Conservation (phyloP, 495 filamentous ascomycete genomes). For the Acidiella bohemica region DNA sequence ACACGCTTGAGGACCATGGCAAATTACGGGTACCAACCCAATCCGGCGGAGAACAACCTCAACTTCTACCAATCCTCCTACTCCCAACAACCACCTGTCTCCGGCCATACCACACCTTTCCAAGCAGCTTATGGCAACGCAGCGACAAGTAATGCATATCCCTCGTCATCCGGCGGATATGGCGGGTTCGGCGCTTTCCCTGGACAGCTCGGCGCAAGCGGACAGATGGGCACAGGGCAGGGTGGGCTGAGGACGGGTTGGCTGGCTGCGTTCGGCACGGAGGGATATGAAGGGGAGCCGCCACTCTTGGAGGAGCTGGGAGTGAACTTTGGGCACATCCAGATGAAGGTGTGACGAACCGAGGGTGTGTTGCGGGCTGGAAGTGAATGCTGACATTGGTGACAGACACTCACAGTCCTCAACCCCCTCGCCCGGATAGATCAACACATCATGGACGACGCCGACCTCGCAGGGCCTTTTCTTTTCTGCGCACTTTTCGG, state of each 20-base stretch:
- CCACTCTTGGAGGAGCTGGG: slow-evolving; percentile 46
- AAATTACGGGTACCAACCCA: slow-evolving; percentile 20
- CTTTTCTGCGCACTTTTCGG: slow-evolving; percentile 94
- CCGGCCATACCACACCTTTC: slow-evolving; percentile 70
- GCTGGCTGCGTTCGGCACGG: slow-evolving; percentile 91
- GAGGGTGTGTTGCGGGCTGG: not conserved
- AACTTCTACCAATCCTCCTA: slow-evolving; percentile 89
- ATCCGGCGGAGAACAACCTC: slow-evolving; percentile 38
- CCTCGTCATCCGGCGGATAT: slow-evolving; percentile 32
- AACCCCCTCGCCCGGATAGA: slow-evolving; percentile 87
- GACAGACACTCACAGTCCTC: slow-evolving; percentile 81
- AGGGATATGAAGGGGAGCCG: slow-evolving; percentile 90
- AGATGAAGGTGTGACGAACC: slow-evolving; percentile 56
- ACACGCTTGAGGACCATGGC: slow-evolving; percentile 14
- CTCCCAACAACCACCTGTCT: slow-evolving; percentile 51
- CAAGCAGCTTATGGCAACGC: slow-evolving; percentile 62
- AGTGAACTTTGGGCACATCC: slow-evolving; percentile 86
- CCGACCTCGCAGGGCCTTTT: slow-evolving; percentile 86
- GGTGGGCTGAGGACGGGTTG: slow-evolving; percentile 83
- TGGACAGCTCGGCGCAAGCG: slow-evolving; percentile 44
- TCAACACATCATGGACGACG: slow-evolving; percentile 98
- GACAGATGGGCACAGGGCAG: slow-evolving; percentile 63
- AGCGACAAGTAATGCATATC: slow-evolving; percentile 30
- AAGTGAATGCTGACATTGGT: not conserved
- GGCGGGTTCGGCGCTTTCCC: slow-evolving; percentile 44